These are phyloP conservation scores for Wickerhamomyces sp. DNA, from an alignment of 1,139 yeast species.

Conservation along the genomic window DNA sequence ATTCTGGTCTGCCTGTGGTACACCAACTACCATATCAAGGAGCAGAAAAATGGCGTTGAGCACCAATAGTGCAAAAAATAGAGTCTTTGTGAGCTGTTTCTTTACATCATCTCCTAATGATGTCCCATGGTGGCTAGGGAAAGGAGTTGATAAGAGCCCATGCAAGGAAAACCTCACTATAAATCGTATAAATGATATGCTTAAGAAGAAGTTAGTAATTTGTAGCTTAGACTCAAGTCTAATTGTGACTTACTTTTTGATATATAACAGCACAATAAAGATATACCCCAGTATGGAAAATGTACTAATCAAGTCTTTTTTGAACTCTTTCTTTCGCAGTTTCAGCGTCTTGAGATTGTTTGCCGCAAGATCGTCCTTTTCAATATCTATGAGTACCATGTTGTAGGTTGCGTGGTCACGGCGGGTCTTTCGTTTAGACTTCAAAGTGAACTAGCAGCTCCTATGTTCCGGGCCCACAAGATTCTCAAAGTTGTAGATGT, in stretches of 20 bases:
- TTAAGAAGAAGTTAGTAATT: slow-evolving; percentile 4
- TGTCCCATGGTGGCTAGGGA: slow-evolving; percentile 24
- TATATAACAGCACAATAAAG: slow-evolving; percentile 24
- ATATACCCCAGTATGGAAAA: slow-evolving; percentile 25
- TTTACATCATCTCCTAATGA: slow-evolving; percentile 15
- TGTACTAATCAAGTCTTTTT: slow-evolving; percentile 15
- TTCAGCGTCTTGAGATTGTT: slow-evolving; percentile 25
- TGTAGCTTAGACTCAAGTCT: not conserved
- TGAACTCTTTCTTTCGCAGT: slow-evolving; percentile 23
- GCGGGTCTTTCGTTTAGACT: no score
- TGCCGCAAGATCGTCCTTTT: slow-evolving; percentile 8
- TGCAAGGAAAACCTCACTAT: slow-evolving; percentile 25
- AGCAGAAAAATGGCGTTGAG: slow-evolving; percentile 14
- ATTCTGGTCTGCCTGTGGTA: slow-evolving; percentile 19
- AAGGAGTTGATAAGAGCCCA: slow-evolving; percentile 28
- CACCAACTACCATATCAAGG: slow-evolving; percentile 25
- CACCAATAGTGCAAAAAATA: slow-evolving; percentile 11
- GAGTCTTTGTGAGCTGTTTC: slow-evolving; percentile 14
- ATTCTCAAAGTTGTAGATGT: no score
- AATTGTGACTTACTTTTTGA: slow-evolving; percentile 19
- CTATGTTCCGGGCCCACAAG: no score
- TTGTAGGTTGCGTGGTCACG: no score
- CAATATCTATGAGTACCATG: slow-evolving; percentile 11
- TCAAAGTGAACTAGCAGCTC: no score
- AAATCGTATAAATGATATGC: slow-evolving; percentile 20